phyloP scores from a whole-genome alignment of 208 protist species.

The Leptomonas seymouri region DNA sequence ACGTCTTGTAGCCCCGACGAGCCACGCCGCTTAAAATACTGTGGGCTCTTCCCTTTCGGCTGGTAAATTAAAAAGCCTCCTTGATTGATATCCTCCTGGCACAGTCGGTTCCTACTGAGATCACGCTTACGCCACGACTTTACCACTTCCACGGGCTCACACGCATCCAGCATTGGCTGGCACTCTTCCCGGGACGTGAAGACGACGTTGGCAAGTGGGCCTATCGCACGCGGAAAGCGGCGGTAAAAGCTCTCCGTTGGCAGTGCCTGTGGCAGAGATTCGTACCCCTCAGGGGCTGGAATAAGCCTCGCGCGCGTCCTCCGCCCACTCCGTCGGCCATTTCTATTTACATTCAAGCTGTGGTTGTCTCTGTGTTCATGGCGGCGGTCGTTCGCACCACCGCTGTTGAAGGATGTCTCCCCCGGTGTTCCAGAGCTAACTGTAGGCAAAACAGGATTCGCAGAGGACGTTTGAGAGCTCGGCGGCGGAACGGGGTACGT shows the following conservation, averaged over 20 bases:
- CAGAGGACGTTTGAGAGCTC: too few relatives aligned
- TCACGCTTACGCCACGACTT: not conserved
- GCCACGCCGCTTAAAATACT: not conserved
- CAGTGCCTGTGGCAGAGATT: not conserved
- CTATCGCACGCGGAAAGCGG: conserved; percentile 11
- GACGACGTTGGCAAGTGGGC: conserved; percentile 8
- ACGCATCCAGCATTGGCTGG: not conserved
- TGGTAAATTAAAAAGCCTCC: conserved; percentile 13
- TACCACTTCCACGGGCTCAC: not conserved
- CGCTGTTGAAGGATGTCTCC: too few relatives aligned
- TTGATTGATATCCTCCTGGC: not conserved
- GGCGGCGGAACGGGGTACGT: too few relatives aligned
- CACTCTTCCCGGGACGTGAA: conserved; percentile 2
- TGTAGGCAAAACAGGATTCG: too few relatives aligned
- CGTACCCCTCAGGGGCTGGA: not conserved
- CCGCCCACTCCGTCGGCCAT: not conserved
- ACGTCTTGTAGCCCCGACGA: not conserved
- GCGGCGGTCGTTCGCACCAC: too few relatives aligned
- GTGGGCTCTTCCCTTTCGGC: not conserved
- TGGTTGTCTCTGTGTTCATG: too few relatives aligned
- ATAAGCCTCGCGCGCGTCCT: not conserved
- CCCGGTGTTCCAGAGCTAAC: too few relatives aligned
- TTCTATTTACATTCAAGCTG: not conserved
- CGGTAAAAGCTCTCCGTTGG: conserved; percentile 7
- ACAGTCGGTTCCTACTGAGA: not conserved